phyloP scores from a whole-genome alignment of 129 eudicot genomes.

The sunflower (Helianthus annuus) region DNA sequence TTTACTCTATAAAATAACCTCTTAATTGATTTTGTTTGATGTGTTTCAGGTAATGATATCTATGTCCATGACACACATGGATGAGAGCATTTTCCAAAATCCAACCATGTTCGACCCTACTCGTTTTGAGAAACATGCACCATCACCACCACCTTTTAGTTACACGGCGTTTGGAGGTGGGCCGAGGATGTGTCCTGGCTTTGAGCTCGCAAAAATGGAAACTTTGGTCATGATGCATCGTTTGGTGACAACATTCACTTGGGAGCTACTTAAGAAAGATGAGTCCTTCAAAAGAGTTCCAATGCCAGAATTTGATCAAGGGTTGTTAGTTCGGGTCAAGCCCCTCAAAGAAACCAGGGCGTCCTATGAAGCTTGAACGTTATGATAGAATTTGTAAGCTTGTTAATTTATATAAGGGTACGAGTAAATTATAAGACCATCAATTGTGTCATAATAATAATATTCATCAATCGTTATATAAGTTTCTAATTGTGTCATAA shows the following conservation, averaged over 20 bases:
- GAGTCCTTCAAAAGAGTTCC: constrained; percentile 49
- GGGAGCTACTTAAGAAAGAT: constrained; percentile 52
- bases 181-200: constrained; percentile 70
- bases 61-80: constrained; percentile 61
- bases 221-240: constrained; percentile 54
- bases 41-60: constrained; percentile 48
- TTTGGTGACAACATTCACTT: constrained; percentile 49
- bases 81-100: constrained; percentile 47
- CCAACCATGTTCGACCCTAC: constrained; percentile 57
- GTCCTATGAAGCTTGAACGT: neutral
- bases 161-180: constrained; percentile 71
- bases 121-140: constrained; percentile 49
- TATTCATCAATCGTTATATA: too few relatives aligned
- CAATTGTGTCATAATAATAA: too few relatives aligned
- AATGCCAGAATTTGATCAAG: constrained; percentile 59
- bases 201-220: constrained; percentile 75
- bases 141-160: constrained; percentile 63
- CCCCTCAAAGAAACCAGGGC: constrained; percentile 8
- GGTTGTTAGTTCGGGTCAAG: constrained; percentile 47
- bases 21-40: neutral
- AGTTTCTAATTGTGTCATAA: too few relatives aligned
- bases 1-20: neutral
- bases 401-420: too few relatives aligned
- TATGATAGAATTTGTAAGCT: too few relatives aligned
- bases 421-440: too few relatives aligned